Percentiles rank a stretch among this genome's conserved stretches.
These are phyloP conservation scores for Ophiostoma novo-ulmi DNA, from an alignment of 2,329 filamentous ascomycete species.

Conservation along the genomic window DNA sequence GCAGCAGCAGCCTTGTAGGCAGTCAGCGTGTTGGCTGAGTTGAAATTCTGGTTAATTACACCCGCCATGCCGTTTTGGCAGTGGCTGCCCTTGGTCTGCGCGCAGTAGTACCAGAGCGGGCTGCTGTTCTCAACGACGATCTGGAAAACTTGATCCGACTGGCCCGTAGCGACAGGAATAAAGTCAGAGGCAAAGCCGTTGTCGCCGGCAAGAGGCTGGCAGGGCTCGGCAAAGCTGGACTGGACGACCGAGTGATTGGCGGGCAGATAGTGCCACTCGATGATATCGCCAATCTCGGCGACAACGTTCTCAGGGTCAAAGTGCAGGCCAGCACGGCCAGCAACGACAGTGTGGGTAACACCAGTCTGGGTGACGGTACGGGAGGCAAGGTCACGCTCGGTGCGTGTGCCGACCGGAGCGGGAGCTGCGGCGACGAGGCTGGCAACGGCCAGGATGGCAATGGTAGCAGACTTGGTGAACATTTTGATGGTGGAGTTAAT, in stretches of 20 bases:
- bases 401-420: slow-evolving; percentile 29
- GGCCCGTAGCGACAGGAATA: slow-evolving; percentile 34
- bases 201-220: slow-evolving; percentile 38
- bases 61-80: slow-evolving; percentile 16
- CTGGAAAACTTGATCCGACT: slow-evolving; percentile 42
- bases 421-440: slow-evolving; percentile 33
- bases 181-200: slow-evolving; percentile 44
- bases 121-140: slow-evolving; percentile 39
- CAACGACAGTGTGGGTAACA: slow-evolving; percentile 44
- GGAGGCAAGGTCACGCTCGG: slow-evolving; percentile 29
- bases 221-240: slow-evolving; percentile 41
- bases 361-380: slow-evolving; percentile 37
- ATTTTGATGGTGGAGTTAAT: slow-evolving; percentile 19
- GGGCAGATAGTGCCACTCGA: slow-evolving; percentile 53
- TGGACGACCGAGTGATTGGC: slow-evolving; percentile 39
- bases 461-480: slow-evolving; percentile 22
- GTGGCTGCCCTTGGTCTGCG: slow-evolving; percentile 28
- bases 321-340: slow-evolving; percentile 41
- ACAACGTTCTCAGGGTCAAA: slow-evolving; percentile 49
- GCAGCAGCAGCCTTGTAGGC: slow-evolving; percentile 38
- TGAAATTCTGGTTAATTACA: slow-evolving; percentile 44
- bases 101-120: slow-evolving; percentile 29
- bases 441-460: slow-evolving; percentile 29
- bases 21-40: slow-evolving; percentile 36
- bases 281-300: slow-evolving; percentile 45